These are phyloP conservation scores for Hirschioporus abietinus DNA, from an alignment of 768 basidiomycete genomes.

Conservation along the genomic window DNA sequence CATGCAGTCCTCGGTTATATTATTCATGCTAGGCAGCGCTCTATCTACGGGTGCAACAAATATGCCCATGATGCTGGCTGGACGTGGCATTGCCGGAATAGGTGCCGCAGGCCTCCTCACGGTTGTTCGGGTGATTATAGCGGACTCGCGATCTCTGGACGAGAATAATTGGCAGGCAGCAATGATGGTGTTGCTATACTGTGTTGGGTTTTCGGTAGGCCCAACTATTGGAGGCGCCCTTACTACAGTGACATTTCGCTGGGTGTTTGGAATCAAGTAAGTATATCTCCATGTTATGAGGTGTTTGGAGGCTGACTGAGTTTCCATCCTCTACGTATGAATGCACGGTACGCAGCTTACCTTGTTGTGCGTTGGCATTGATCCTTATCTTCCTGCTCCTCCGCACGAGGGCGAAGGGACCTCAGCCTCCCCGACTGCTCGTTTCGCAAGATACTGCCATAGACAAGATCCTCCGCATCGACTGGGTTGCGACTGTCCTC, in stretches of 20 bases:
- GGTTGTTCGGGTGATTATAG: constrained; percentile 37
- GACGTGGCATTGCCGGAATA: constrained; percentile 44
- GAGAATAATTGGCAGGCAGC: constrained; percentile 38
- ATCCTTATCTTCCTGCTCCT: constrained; percentile 37
- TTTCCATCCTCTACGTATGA: background rate
- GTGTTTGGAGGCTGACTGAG: background rate
- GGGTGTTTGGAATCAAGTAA: constrained; percentile 54
- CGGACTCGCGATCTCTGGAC: constrained; percentile 38
- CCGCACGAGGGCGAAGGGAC: constrained; percentile 25
- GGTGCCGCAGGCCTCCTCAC: constrained; percentile 42
- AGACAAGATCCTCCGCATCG: constrained; percentile 31
- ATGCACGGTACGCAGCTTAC: constrained; percentile 27
- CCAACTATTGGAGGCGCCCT: constrained; percentile 42
- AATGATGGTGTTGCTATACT: constrained; percentile 38
- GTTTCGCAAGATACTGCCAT: constrained; percentile 16
- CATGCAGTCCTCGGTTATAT: constrained; percentile 36
- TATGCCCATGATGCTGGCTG: constrained; percentile 41
- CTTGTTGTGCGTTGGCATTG: constrained; percentile 30
- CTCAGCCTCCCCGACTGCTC: constrained; percentile 12
- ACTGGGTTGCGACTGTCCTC: constrained; percentile 42
- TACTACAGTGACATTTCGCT: constrained; percentile 37
- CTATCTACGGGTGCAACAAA: constrained; percentile 41
- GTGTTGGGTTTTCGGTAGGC: constrained; percentile 36
- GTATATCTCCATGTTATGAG: constrained; percentile 14
- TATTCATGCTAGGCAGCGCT: constrained; percentile 43